Base-by-base conservation (phyloP, 352 stramenopile species). In the Phytophthora europaea region DNA sequence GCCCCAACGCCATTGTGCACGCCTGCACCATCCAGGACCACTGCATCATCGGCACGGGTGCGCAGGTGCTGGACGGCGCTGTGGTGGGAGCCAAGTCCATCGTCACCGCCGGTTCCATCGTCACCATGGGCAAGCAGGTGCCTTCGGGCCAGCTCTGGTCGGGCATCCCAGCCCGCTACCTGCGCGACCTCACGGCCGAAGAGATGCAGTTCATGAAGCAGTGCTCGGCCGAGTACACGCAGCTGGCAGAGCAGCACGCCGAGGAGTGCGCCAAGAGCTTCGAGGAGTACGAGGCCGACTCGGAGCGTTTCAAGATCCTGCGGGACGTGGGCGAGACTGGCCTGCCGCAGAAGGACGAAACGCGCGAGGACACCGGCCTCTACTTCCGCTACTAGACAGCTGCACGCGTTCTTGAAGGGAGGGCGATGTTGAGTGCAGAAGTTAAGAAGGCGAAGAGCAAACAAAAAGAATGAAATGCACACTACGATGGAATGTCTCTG, bases 11-110 rank as follows among this genome's bases (percentile, higher is more conserved):
- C 33, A 96, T 97, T 64, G 84, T 98, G 62, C 94, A 98, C 80
- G 93, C 93, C 12, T 98, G 92, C 75, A 97, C 90, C 57, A 96
- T 98, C 64, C 80, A 97, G 73, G 91, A 98, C 82, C 80, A 97
- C 65, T 96, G 87, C 76, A 95, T 97, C 65, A 97, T 98, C 36
- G 94, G 95, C 63, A 97, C 92, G n/a, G 93, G 94, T 20, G 91
- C 92, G 8, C 89, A 97, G 72, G 89, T 98, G 61, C 82, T 98
- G 34, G 94, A 98, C 75, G 92, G 92, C 61, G 89, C 91, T 3
- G 90, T 94, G 54, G 84, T 98, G 31, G 91, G 90, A 61, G 86
- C 80, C 64, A 89, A 97, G 73, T 96, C 94, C 59, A 95, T 98
- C 63, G 75, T 98, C 61, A 97, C 93, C 60, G 88, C 94, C 47